Base-by-base conservation (phyloP, 208 protist genomes). In the Kentomonas sorsogonicus region DNA sequence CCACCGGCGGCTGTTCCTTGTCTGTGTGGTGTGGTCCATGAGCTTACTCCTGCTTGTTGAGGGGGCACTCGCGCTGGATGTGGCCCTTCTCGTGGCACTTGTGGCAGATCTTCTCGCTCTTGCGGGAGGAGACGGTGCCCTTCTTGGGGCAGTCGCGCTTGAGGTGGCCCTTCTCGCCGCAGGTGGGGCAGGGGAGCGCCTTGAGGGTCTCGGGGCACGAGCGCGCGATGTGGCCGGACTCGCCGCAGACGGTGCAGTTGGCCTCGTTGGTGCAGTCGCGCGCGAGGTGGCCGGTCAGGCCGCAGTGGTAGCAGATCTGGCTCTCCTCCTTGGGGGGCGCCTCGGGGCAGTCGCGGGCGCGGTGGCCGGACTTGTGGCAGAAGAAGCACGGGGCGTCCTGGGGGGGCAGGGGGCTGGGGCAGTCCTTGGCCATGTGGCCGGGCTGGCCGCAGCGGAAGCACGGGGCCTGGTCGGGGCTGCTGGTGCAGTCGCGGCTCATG, bases 351-450 rank as follows among this genome's bases (percentile, higher is more conserved):
- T 90, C 83, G 62, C 86, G 72, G 40, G 84, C 77, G 31, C 87
- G 68, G 76, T 96, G 91, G 47, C 91, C 91, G 13, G 77, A 55
- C 74, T 79, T 79, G 60, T 80, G 79, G 71, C 91, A 96, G 70
- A 85, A 90, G 76, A 85, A 95, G 64, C 90, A 96, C 41, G 83
- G 83, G 16, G 83, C 79, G 40, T 90, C 65, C 53, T 69, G 74
- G 15, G 65, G 75, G 41, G 70, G 66, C 22, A 86, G 60, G 45
- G 57, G 70, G 66, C 78, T 88, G 31, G 79, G 30, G 80, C 87
- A 94, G 53, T 88, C 74, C 62, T 78, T 78, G 40, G 74, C 74
- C 41, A 91, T 74, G 78, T 94, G 87, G 36, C 84, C 87, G 2
- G 71, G 66, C 66, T 92, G 61, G 34, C 81, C 80, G 54, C 86